Conservation (phyloP, 116 monocot species). For the Dioscorea cayenensis region DNA sequence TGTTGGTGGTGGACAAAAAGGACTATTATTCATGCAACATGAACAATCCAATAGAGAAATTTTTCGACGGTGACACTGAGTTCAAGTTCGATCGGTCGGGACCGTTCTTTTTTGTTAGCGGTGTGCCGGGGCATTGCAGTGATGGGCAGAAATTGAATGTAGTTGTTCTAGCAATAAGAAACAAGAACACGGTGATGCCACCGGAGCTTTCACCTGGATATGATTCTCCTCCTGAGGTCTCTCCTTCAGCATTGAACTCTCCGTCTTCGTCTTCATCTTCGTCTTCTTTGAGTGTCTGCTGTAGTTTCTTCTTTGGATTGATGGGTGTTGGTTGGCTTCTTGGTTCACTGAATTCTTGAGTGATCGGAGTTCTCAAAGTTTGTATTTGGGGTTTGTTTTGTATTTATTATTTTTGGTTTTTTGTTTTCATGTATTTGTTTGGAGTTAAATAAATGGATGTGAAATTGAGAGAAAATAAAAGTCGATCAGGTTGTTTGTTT, state of each 20-base stretch:
- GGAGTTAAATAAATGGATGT: too few species aligned
- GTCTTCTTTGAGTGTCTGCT: neutral
- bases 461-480: too few species aligned
- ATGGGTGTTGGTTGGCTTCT: neutral
- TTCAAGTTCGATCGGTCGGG: slow-evolving; percentile 40
- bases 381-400: neutral
- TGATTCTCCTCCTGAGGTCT: neutral
- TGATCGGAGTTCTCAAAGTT: neutral
- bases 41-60: slow-evolving; percentile 27
- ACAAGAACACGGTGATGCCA: slow-evolving; percentile 4
- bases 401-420: neutral
- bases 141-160: slow-evolving; percentile 34
- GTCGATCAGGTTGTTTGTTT: too few species aligned
- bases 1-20: slow-evolving; percentile 40
- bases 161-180: slow-evolving; percentile 22
- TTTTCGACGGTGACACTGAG: slow-evolving; percentile 36
- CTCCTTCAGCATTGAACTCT: slow-evolving; percentile 6
- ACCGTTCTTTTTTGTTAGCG: slow-evolving; percentile 43
- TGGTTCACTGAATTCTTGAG: neutral
- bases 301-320: neutral
- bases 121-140: slow-evolving; percentile 7
- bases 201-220: neutral
- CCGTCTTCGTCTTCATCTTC: neutral
- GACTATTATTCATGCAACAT: slow-evolving; percentile 46
- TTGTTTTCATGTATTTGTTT: neutral